Evolutionary conservation across 352 stramenopile genomes (phyloP).

Genomic region (Thraustochytrium aureum): DNA sequence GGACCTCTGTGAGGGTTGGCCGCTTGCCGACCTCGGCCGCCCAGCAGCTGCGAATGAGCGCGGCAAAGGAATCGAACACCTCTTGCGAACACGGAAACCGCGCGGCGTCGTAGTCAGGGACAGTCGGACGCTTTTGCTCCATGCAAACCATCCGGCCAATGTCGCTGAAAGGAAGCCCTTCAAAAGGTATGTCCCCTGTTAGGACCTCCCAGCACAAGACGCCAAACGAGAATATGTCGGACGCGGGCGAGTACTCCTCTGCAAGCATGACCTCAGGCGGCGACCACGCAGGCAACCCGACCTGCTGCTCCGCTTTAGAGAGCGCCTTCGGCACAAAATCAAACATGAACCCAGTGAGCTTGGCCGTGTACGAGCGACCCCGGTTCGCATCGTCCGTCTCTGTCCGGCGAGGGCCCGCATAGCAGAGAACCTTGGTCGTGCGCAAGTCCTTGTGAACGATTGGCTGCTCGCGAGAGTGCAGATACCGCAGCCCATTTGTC

Average conservation of each 20-base stretch:
- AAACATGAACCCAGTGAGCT: slow-evolving; percentile 39
- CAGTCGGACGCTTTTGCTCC: not conserved
- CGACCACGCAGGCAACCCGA: slow-evolving; percentile 23
- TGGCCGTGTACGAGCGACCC: not conserved
- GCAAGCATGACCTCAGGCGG: slow-evolving; percentile 35
- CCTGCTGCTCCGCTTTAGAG: slow-evolving; percentile 37
- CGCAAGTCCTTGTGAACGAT: slow-evolving; percentile 35
- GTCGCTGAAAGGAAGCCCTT: not conserved
- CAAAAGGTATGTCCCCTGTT: not conserved
- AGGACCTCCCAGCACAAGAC: slow-evolving; percentile 33
- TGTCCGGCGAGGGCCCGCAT: not conserved
- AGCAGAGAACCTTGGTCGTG: slow-evolving; percentile 9
- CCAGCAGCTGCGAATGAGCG: slow-evolving; percentile 19
- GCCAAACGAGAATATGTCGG: slow-evolving; percentile 31
- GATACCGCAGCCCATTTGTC: not conserved
- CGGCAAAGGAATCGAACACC: not conserved
- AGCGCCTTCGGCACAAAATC: slow-evolving; percentile 41
- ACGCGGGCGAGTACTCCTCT: slow-evolving; percentile 8
- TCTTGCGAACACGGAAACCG: not conserved
- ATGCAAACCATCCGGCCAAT: slow-evolving; percentile 27
- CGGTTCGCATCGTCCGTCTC: not conserved
- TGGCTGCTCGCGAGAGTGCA: not conserved
- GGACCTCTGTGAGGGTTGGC: not conserved
- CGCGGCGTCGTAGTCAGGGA: not conserved
- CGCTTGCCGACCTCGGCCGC: not conserved